Conservation (phyloP, 306 rosid genomes). For the cucumber (Cucumis sativus) region DNA sequence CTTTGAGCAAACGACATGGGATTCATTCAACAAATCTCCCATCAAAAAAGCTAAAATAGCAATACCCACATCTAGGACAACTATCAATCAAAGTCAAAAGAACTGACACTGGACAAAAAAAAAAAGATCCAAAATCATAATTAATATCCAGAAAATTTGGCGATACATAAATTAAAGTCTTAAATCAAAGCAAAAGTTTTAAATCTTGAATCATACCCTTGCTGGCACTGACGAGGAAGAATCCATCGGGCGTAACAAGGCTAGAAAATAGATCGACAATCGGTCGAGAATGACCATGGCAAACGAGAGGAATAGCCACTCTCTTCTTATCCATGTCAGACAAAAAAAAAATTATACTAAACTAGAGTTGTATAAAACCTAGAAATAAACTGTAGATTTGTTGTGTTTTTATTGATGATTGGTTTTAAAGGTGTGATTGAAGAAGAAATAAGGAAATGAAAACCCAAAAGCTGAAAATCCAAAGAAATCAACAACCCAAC, state of each 20-base stretch:
- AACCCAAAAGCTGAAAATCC: slow-evolving; percentile 31
- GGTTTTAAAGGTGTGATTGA: slow-evolving; percentile 12
- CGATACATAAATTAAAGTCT: not conserved
- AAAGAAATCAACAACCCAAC: not conserved
- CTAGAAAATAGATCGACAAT: slow-evolving; percentile 90
- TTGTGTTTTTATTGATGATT: not conserved
- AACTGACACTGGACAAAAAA: not conserved
- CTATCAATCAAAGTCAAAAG: not conserved
- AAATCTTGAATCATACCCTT: slow-evolving; percentile 38
- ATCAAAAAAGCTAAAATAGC: not conserved
- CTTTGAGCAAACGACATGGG: not conserved
- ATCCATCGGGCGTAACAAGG: slow-evolving; percentile 82
- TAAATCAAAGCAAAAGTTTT: not conserved
- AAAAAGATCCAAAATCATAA: not conserved
- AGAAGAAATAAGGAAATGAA: not conserved
- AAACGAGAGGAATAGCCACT: slow-evolving; percentile 68
- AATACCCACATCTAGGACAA: not conserved
- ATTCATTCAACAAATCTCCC: not conserved
- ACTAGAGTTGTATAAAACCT: not conserved
- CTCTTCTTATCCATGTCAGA: slow-evolving; percentile 68
- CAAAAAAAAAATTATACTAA: not conserved
- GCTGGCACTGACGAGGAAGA: slow-evolving; percentile 96
- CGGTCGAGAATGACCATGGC: slow-evolving; percentile 94
- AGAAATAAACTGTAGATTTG: not conserved
- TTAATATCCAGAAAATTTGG: not conserved